phyloP scores from a whole-genome alignment of 306 rosid genomes.

The Cicer pinnatifidum region DNA sequence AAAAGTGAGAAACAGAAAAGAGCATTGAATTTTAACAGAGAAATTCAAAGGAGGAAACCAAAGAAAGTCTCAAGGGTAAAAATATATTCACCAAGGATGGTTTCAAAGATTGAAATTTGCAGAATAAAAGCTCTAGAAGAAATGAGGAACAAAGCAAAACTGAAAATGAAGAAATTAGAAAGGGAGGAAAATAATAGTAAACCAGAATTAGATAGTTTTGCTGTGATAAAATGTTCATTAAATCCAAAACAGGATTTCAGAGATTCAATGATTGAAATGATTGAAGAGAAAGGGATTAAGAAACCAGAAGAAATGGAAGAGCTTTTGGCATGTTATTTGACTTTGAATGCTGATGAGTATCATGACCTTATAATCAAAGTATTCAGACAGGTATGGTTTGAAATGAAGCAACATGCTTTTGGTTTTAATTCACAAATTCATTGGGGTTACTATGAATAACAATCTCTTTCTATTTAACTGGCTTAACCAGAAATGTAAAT shows the following conservation, averaged over 20 bases:
- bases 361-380: constrained; percentile 88
- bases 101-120: constrained; percentile 69
- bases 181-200: constrained; percentile 35
- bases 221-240: constrained; percentile 75
- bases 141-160: constrained; percentile 64
- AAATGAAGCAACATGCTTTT: constrained; percentile 54
- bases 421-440: constrained; percentile 47
- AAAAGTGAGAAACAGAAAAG: constrained; percentile 53
- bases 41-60: constrained; percentile 53
- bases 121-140: constrained; percentile 75
- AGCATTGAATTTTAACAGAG: constrained; percentile 16
- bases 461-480: constrained; percentile 27
- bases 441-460: constrained; percentile 44
- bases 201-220: constrained; percentile 66
- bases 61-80: constrained; percentile 57
- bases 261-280: constrained; percentile 97
- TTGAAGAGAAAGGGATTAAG: constrained; percentile 63
- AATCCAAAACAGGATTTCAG: constrained; percentile 84
- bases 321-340: constrained; percentile 80
- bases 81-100: constrained; percentile 69
- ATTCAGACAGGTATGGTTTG: constrained; percentile 90
- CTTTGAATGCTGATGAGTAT: constrained; percentile 82
- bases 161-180: constrained; percentile 54
- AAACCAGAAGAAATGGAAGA: constrained; percentile 80
- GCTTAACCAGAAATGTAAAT: constrained; percentile 28